phyloP scores from a whole-genome alignment of 1,284 basidiomycete genomes.

The Microbotryomycetes sp. region DNA sequence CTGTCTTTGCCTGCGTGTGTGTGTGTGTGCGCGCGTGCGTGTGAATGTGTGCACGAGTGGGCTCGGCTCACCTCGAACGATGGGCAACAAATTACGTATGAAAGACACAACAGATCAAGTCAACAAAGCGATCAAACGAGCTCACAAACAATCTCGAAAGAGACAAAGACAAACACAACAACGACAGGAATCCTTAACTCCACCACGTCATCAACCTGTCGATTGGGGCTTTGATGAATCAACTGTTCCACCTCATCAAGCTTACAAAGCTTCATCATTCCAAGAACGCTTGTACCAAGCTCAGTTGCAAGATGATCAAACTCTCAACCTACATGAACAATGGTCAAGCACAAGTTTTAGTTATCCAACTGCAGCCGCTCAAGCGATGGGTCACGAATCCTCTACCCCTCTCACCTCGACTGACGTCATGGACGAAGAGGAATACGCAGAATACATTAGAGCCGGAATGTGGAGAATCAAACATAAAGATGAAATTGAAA shows the following conservation, averaged over 20 bases:
- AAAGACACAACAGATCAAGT: conserved; percentile 14
- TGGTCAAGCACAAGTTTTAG: not conserved
- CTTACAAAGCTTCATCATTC: conserved; percentile 18
- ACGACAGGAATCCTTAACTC: conserved; percentile 21
- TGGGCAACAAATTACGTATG: too few species aligned
- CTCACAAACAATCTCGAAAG: not conserved
- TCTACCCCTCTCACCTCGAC: not conserved
- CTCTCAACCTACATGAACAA: conserved; percentile 7
- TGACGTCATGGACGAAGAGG: conserved; percentile 66
- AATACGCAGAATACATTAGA: conserved; percentile 72
- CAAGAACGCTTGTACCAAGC: conserved; percentile 10
- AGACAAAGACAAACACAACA: not conserved
- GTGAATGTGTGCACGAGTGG: too few species aligned
- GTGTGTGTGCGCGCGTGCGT: too few species aligned
- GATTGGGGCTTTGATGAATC: conserved; percentile 20
- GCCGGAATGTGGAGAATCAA: conserved; percentile 68
- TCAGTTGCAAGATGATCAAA: conserved; percentile 7
- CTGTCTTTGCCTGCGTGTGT: too few species aligned
- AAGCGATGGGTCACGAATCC: conserved; percentile 7
- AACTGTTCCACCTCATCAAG: conserved; percentile 19
- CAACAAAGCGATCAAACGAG: conserved; percentile 21
- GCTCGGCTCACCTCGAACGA: too few species aligned
- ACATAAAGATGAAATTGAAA: conserved; percentile 53
- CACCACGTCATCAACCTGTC: conserved; percentile 12
- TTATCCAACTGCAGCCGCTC: conserved; percentile 20